Conservation (phyloP, 257 asterid genomes). For the Paulownia fortunei region DNA sequence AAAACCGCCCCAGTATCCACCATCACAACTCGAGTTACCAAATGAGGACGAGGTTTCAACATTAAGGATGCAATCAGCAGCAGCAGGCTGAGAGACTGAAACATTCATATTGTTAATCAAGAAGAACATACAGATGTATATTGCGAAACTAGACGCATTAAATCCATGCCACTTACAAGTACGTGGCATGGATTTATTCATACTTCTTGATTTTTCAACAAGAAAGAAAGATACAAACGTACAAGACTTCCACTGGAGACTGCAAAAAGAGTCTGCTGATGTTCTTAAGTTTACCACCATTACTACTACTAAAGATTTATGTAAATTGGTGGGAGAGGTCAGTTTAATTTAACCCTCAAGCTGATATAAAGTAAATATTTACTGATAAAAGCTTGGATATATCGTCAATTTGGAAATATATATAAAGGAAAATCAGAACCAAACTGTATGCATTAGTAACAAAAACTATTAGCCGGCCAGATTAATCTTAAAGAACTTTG, state of each 20-base stretch:
- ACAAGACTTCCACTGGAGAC: neutral
- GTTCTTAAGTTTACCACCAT: too few species aligned
- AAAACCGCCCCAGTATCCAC: neutral
- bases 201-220: neutral
- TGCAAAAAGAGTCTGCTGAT: too few species aligned
- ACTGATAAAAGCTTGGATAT: neutral
- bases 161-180: neutral
- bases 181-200: neutral
- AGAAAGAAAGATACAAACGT: neutral
- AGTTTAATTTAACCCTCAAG: too few species aligned
- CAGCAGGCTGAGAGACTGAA: neutral
- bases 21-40: neutral
- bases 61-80: neutral
- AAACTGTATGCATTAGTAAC: neutral
- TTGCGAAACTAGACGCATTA: neutral
- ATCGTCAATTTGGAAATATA: neutral
- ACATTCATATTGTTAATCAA: neutral
- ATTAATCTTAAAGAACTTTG: neutral
- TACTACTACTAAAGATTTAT: too few species aligned
- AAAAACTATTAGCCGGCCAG: constrained; percentile 4
- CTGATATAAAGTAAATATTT: neutral
- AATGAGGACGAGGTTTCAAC: neutral
- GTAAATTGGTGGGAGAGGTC: too few species aligned
- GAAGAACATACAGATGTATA: neutral
- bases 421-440: neutral